Conservation (phyloP, 2,329 filamentous ascomycete genomes). For the Colletotrichum lentis region DNA sequence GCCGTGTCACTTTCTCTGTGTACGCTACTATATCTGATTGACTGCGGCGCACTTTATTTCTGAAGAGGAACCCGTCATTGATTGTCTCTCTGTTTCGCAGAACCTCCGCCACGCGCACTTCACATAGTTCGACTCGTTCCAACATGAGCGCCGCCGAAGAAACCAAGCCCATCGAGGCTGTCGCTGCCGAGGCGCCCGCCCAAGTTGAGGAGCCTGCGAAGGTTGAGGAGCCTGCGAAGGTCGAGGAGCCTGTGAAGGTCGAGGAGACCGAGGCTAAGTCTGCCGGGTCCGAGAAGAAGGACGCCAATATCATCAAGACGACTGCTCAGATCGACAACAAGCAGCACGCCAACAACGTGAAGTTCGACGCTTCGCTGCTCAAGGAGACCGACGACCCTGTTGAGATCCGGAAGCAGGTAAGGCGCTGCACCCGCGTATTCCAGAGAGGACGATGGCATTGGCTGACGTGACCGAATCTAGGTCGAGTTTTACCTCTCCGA, state of each 20-base stretch:
- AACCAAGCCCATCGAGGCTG: slow-evolving; percentile 52
- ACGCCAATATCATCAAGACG: slow-evolving; percentile 55
- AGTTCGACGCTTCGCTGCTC: slow-evolving; percentile 73
- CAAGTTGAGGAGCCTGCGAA: slow-evolving; percentile 41
- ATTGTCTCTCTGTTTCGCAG: not conserved
- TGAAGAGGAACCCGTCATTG: not conserved
- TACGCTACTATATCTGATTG: not conserved
- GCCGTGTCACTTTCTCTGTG: slow-evolving; percentile 11
- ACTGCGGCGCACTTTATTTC: not conserved
- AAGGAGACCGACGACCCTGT: slow-evolving; percentile 78
- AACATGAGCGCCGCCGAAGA: slow-evolving; percentile 54
- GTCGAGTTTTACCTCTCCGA: slow-evolving; percentile 97
- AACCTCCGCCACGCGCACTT: not conserved
- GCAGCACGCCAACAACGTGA: slow-evolving; percentile 65
- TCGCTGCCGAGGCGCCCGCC: slow-evolving; percentile 41
- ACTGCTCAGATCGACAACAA: slow-evolving; percentile 51
- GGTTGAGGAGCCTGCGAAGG: slow-evolving; percentile 42
- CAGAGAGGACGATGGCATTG: too few relatives aligned
- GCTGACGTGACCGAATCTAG: slow-evolving; percentile 53
- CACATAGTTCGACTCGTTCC: slow-evolving; percentile 13
- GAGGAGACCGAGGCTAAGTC: slow-evolving; percentile 40
- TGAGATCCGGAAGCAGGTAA: slow-evolving; percentile 84
- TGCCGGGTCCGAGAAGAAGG: slow-evolving; percentile 36
- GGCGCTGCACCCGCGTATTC: slow-evolving; percentile 29
- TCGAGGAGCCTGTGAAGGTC: slow-evolving; percentile 41